These are phyloP conservation scores for Penicillium salamii DNA, from an alignment of 495 filamentous ascomycete species.

Conservation along the genomic window DNA sequence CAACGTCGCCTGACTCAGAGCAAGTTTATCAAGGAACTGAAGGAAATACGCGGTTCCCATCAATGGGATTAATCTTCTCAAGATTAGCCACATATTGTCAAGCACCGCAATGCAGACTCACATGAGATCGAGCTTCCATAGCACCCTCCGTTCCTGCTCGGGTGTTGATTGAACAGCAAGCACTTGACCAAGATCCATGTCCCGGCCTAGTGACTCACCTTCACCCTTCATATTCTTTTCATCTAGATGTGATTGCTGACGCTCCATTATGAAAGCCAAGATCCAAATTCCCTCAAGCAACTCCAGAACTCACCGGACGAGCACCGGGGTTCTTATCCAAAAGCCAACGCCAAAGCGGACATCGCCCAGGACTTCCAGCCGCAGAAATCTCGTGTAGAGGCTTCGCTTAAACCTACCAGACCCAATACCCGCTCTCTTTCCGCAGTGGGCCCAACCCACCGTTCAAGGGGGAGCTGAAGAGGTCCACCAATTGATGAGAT, in stretches of 20 bases:
- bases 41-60: slow-evolving; percentile 34
- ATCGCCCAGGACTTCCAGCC: neutral
- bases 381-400: neutral
- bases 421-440: slow-evolving; percentile 8
- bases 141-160: slow-evolving; percentile 25
- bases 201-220: slow-evolving; percentile 9
- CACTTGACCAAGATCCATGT: slow-evolving; percentile 29
- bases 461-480: slow-evolving; percentile 1
- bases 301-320: neutral
- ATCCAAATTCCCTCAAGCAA: neutral
- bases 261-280: neutral
- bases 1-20: slow-evolving; percentile 49
- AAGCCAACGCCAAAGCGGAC: neutral
- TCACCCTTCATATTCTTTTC: slow-evolving; percentile 10
- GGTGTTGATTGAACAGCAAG: slow-evolving; percentile 26
- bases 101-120: slow-evolving; percentile 5
- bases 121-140: slow-evolving; percentile 32
- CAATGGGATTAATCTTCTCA: slow-evolving; percentile 41
- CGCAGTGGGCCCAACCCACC: slow-evolving; percentile 7
- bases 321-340: neutral
- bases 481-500: neutral
- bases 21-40: slow-evolving; percentile 55
- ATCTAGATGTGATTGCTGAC: neutral
- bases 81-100: neutral
- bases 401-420: slow-evolving; percentile 17